Conservation (phyloP, 768 basidiomycete genomes). For the Symmetrospora coprosmae region DNA sequence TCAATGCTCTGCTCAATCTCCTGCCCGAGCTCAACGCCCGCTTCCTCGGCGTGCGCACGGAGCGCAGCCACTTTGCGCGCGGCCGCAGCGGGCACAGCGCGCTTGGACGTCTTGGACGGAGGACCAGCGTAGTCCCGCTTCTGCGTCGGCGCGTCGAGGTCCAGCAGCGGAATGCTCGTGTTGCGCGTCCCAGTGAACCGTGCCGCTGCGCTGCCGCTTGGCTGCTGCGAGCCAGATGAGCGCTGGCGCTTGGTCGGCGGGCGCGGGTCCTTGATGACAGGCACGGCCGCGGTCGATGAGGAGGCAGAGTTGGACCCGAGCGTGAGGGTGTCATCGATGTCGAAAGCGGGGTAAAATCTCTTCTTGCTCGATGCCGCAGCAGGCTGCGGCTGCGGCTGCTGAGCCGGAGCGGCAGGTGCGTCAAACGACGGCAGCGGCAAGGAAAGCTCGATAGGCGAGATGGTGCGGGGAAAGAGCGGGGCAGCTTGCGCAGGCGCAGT, state of each 20-base stretch:
- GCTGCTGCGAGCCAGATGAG: neutral
- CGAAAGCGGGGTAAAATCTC: neutral
- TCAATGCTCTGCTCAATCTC: conserved; percentile 47
- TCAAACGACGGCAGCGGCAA: neutral
- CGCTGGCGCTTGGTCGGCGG: neutral
- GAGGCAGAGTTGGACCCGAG: neutral
- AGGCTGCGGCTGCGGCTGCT: neutral
- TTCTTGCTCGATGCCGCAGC: no score
- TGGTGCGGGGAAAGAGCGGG: neutral
- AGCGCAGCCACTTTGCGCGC: conserved; percentile 28
- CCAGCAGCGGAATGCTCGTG: conserved; percentile 27
- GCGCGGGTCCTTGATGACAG: neutral
- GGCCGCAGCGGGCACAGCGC: conserved; percentile 29
- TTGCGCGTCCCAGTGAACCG: conserved; percentile 31
- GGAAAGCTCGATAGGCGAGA: conserved; percentile 14
- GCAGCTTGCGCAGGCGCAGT: neutral
- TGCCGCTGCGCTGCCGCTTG: neutral
- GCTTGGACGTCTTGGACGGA: conserved; percentile 24
- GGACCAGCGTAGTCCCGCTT: conserved; percentile 6
- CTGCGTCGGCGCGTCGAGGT: conserved; percentile 31
- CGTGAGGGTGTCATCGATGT: neutral
- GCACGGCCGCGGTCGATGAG: neutral
- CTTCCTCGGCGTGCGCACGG: conserved; percentile 1
- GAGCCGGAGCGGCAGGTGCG: neutral
- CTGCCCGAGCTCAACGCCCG: neutral